Conservation (phyloP, 257 asterid genomes). For the Nicotiana paniculata region DNA sequence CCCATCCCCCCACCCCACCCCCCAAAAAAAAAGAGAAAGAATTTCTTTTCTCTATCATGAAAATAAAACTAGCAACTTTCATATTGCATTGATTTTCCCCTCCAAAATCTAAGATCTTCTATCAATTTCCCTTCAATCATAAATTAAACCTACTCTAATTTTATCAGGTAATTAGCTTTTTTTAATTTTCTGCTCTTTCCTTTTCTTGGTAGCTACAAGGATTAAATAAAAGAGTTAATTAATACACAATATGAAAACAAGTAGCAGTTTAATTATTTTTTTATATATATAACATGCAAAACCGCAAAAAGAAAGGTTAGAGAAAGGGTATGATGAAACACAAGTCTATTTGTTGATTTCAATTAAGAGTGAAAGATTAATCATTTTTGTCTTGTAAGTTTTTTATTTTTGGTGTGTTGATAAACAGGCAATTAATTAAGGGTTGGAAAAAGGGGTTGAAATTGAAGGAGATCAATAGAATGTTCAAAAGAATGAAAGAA, state of each 20-base stretch:
- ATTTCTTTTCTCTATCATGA: neutral
- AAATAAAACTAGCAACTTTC: neutral
- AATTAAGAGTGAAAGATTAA: too few relatives aligned
- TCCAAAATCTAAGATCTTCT: neutral
- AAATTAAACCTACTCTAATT: neutral
- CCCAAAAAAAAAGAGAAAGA: neutral
- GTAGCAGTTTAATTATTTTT: too few relatives aligned
- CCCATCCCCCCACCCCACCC: too few relatives aligned
- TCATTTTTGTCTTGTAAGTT: too few relatives aligned
- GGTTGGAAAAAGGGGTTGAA: neutral
- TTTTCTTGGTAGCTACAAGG: too few relatives aligned
- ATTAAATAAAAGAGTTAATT: neutral
- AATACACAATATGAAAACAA: neutral
- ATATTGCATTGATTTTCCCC: neutral
- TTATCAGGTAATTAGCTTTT: neutral
- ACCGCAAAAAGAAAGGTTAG: too few relatives aligned
- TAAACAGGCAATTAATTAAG: neutral
- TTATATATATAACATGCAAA: neutral
- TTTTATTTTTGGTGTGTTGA: neutral
- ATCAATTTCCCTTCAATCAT: neutral
- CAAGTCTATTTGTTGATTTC: too few relatives aligned
- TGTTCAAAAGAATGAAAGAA: constrained; percentile 57
- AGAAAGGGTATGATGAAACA: too few relatives aligned
- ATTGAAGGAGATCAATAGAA: constrained; percentile 16
- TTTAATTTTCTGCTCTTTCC: neutral